phyloP scores from a whole-genome alignment of 805 yeast genomes.

The Tetrapisispora fleetii region DNA sequence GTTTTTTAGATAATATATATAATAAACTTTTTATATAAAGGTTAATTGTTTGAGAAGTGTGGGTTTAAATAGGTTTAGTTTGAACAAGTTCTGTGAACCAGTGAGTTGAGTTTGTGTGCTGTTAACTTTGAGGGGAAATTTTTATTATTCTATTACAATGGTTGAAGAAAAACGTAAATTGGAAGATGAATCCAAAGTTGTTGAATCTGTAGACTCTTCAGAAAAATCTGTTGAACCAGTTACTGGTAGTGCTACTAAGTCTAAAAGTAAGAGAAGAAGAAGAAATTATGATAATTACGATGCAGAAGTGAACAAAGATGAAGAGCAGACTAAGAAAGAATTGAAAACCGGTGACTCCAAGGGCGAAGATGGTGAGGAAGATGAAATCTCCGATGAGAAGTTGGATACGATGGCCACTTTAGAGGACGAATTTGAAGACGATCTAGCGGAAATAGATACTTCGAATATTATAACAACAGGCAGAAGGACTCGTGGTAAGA shows the following conservation, averaged over 20 bases:
- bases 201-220: neutral
- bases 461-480: constrained; percentile 77
- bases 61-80: no score
- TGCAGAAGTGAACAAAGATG: constrained; percentile 53
- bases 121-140: no score
- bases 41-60: no score
- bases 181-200: constrained; percentile 12
- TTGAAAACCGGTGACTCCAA: constrained; percentile 13
- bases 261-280: constrained; percentile 27
- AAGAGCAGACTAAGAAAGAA: constrained; percentile 29
- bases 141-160: constrained; percentile 10
- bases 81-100: no score
- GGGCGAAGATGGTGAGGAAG: constrained; percentile 34
- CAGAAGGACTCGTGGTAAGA: constrained; percentile 84
- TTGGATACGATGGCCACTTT: constrained; percentile 36
- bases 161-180: constrained; percentile 18
- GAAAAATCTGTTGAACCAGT: neutral
- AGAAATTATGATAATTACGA: constrained; percentile 50
- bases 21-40: no score
- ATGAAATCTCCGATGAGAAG: constrained; percentile 46
- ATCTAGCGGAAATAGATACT: constrained; percentile 67
- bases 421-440: constrained; percentile 69
- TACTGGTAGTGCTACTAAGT: neutral
- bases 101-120: no score
- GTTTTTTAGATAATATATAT: no score